These are phyloP conservation scores for Solanum sitiens DNA, from an alignment of 257 asterid genomes.

Conservation along the genomic window DNA sequence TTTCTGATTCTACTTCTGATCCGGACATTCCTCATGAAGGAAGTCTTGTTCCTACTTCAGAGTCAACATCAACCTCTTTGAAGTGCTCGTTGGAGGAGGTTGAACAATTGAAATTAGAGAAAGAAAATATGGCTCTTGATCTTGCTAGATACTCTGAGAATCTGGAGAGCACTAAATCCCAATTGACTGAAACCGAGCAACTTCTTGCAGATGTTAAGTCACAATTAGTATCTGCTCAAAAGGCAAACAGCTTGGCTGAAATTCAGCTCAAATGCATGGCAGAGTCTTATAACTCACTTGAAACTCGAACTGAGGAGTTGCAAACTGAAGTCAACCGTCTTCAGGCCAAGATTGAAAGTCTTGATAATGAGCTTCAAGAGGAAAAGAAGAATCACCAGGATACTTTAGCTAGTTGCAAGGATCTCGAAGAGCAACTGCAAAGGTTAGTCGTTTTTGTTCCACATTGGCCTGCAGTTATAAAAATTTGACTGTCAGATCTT, in stretches of 20 bases:
- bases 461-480: neutral
- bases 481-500: neutral
- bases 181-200: slow-evolving; percentile 56
- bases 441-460: slow-evolving; percentile 30
- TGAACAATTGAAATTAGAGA: slow-evolving; percentile 73
- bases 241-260: slow-evolving; percentile 76
- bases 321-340: slow-evolving; percentile 60
- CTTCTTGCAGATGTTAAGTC: slow-evolving; percentile 78
- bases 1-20: slow-evolving; percentile 72
- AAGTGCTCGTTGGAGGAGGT: slow-evolving; percentile 80
- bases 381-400: slow-evolving; percentile 56
- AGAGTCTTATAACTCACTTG: slow-evolving; percentile 81
- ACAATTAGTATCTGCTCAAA: slow-evolving; percentile 63
- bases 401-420: slow-evolving; percentile 48
- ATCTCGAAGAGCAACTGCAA: slow-evolving; percentile 58
- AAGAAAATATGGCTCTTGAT: slow-evolving; percentile 51
- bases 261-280: slow-evolving; percentile 99
- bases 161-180: slow-evolving; percentile 53
- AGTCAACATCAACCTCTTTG: slow-evolving; percentile 52
- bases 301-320: slow-evolving; percentile 60
- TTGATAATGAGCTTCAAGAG: slow-evolving; percentile 62
- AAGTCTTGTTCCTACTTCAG: slow-evolving; percentile 72
- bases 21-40: slow-evolving; percentile 71
- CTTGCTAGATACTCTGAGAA: slow-evolving; percentile 45
- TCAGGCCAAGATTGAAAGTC: slow-evolving; percentile 37